Evolutionary conservation across 108 stramenopile genomes (phyloP), one percentile per base, ranked within the genome.

Genomic region (Cyclotella baltica): DNA sequence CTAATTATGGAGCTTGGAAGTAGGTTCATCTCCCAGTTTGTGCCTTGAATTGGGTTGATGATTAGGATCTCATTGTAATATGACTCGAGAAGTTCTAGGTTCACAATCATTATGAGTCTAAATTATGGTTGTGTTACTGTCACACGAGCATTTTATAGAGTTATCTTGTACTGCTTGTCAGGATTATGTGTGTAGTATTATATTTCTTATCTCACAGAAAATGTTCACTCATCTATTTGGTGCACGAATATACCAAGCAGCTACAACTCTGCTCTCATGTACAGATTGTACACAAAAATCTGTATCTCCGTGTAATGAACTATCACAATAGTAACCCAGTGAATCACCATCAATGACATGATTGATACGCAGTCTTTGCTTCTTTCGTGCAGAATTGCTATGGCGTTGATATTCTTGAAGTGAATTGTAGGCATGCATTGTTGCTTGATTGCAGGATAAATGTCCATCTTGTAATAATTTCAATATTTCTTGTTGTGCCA

Each of bases 191-290:
- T n/a, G n/a, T n/a, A n/a, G n/a, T n/a, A 33, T 9, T 35, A 33
- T 33, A 3, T 33, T 62, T 62, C 3, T n/a, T 34, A 20, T 62
- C 62, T 5, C 28, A 1, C 19, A 15, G n/a, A 11, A 18, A 33
- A 62, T n/a, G n/a, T n/a, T n/a, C n/a, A n/a, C n/a, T n/a, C n/a
- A n/a, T n/a, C n/a, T n/a, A n/a, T n/a, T n/a, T n/a, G n/a, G n/a
- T n/a, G 62, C 36, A 25, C 64, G 64, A 33, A 65, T 19, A 46
- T 65, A 65, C 64, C 64, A 65, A 4, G 43, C 34, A 40, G 27
- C 10, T 10, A 65, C 10, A 46, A 65, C 38, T 43, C 23, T 65
- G n/a, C n/a, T 46, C 64, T 40, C 43, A 65, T 65, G 40, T 11
- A 43, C 2, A 43, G 64, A 40, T 0, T 46, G n/a, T 3, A 43